Evolutionary conservation across 2,329 filamentous ascomycete genomes (phyloP), one percentile per base, ranked within the genome.

Genomic region (Chrysoporthe cubensis): DNA sequence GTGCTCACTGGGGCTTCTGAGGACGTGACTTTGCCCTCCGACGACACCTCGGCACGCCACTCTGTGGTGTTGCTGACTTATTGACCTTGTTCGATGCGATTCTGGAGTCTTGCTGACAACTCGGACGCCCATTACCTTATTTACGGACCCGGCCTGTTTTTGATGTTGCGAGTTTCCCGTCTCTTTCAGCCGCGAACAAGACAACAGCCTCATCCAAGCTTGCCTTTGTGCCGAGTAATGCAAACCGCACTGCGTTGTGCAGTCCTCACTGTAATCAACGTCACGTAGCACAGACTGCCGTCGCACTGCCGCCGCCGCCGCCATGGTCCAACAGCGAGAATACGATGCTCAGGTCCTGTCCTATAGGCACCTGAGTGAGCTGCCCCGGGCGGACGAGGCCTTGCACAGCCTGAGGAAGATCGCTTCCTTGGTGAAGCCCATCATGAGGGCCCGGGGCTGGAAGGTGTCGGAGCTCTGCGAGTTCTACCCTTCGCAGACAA

Each of bases 391-490:
- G 26, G 74, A 77, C 18, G 85, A 87, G 68, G 85, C 85, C 16
- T 75, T 87, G 21, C 79, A 87, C 46, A 88, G 87, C 67, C 84
- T 98, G 34, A 91, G 89, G 74, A 94, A 91, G 78, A 85, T 96
- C 52, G 93, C 93, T 2, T 97, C 94, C 37, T 80, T 96, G 67
- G 94, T 97, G 70, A 97, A 97, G 78, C 95, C 95, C 21, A 92
- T 98, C 71, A 98, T 98, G 94, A 87, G 93, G 71, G 93, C 93
- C 60, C 88, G 92, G 56, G 85, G 85, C 66, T 98, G 94, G 92
- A 90, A 84, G 70, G 92, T 98, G 44, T 85, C 86, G 40, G 87
- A 91, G 60, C 85, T 98, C 18, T 88, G 90, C 61, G 95, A 98
- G 77, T 97, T 98, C 79, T 91, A 92, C 69, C 95, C 95, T 0